phyloP scores from a whole-genome alignment of 2,329 filamentous ascomycete species.

The Botryotinia convoluta region DNA sequence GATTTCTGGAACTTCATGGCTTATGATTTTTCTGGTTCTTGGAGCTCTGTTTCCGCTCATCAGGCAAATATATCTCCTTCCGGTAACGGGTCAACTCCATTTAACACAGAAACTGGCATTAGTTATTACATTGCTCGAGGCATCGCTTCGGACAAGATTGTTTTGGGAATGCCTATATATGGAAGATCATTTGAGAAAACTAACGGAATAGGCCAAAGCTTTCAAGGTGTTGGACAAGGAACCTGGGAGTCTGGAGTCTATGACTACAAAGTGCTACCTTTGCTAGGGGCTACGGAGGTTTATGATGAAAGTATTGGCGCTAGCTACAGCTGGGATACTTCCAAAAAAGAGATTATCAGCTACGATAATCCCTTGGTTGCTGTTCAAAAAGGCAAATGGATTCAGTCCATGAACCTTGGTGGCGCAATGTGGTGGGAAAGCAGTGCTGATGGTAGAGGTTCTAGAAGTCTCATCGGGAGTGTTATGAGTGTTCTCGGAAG shows the following conservation, averaged over 20 bases:
- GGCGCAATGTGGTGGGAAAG: too few species aligned
- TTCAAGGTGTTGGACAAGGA: background rate
- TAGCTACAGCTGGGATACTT: too few species aligned
- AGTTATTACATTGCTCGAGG: background rate
- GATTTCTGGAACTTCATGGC: slow-evolving; percentile 65
- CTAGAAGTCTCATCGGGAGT: too few species aligned
- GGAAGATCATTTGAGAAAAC: background rate
- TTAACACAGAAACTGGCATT: background rate
- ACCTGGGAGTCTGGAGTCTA: background rate
- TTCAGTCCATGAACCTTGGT: too few species aligned
- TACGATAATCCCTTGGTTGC: too few species aligned
- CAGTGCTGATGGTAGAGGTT: too few species aligned
- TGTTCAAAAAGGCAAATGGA: too few species aligned
- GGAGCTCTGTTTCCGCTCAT: slow-evolving; percentile 62
- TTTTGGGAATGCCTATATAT: background rate
- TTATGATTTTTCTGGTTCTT: slow-evolving; percentile 69
- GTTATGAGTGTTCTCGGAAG: too few species aligned
- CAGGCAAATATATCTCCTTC: slow-evolving; percentile 65
- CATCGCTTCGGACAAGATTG: background rate
- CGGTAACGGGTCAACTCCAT: background rate
- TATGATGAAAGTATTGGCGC: too few species aligned
- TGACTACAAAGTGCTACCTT: background rate
- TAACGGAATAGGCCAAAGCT: too few species aligned
- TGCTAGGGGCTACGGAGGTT: background rate
- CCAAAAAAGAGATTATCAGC: too few species aligned